Evolutionary conservation across 1,284 basidiomycete genomes (phyloP).

Genomic region (Ustilago esculenta): DNA sequence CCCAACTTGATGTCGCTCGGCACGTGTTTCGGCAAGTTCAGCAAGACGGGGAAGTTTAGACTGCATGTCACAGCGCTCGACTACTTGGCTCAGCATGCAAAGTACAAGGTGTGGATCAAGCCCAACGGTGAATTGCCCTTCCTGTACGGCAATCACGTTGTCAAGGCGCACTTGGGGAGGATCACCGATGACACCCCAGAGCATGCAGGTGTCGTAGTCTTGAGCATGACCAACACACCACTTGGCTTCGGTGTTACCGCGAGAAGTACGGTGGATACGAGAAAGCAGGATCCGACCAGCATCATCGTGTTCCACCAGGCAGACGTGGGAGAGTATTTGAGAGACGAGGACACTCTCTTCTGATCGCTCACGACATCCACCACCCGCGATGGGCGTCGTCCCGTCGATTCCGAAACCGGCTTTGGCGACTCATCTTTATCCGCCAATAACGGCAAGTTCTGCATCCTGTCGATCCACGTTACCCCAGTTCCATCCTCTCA

Average conservation of each 20-base stretch:
- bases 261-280: conserved; percentile 90
- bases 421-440: not conserved
- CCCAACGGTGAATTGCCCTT: conserved; percentile 99
- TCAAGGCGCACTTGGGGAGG: conserved; percentile 97
- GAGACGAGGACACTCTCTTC: conserved; percentile 64
- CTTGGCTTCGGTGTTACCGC: conserved; percentile 95
- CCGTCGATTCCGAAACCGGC: too few relatives aligned
- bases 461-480: too few relatives aligned
- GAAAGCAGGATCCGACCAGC: conserved; percentile 96
- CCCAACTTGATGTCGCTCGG: conserved; percentile 92
- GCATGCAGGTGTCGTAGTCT: conserved; percentile 97
- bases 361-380: not conserved
- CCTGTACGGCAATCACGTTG: conserved; percentile 97
- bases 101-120: conserved; percentile 99
- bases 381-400: too few relatives aligned
- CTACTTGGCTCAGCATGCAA: conserved; percentile 93
- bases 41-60: conserved; percentile 97
- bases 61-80: conserved; percentile 94
- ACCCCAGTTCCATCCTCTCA: too few relatives aligned
- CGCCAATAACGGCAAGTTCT: too few relatives aligned
- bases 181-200: conserved; percentile 99
- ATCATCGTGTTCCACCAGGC: conserved; percentile 99
- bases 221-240: conserved; percentile 88
- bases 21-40: conserved; percentile 97
- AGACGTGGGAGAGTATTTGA: conserved; percentile 65